Evolutionary conservation across 306 rosid genomes (phyloP).

Genomic region (Vachellia pachyceras): DNA sequence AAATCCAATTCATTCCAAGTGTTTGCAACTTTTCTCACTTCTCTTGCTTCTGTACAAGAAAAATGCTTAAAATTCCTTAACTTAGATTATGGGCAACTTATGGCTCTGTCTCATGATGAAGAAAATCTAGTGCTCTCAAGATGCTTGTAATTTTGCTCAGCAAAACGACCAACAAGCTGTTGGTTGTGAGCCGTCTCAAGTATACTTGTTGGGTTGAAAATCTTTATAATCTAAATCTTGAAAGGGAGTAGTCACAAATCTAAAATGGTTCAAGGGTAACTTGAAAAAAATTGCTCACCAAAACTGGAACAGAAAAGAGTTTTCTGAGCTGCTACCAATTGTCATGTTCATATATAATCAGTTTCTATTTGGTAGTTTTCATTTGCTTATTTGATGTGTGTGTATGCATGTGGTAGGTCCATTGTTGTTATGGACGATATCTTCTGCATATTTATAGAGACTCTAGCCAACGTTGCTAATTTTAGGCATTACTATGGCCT

Average conservation of each 20-base stretch:
- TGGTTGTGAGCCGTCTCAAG: too few species aligned
- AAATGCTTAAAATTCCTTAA: too few species aligned
- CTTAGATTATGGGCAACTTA: constrained; percentile 37
- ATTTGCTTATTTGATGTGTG: background rate
- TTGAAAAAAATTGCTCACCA: background rate
- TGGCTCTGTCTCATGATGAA: constrained; percentile 47
- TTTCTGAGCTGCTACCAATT: background rate
- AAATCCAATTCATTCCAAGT: constrained; percentile 55
- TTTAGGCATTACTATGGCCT: constrained; percentile 66
- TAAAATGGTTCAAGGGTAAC: too few species aligned
- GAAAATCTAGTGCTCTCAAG: constrained; percentile 43
- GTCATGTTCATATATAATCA: background rate
- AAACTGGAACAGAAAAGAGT: background rate
- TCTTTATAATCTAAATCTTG: too few species aligned
- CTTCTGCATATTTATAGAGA: constrained; percentile 61
- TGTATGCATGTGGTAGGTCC: constrained; percentile 41
- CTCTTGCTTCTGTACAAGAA: background rate
- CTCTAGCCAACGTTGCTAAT: constrained; percentile 47
- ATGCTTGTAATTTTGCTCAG: constrained; percentile 31
- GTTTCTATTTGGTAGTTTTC: background rate
- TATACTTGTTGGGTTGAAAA: too few species aligned
- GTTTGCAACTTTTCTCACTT: background rate
- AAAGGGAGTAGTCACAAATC: too few species aligned
- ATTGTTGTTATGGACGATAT: constrained; percentile 54
- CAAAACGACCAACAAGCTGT: background rate